phyloP scores from a whole-genome alignment of 2,329 filamentous ascomycete species.

The Chaetothyriales sp. region DNA sequence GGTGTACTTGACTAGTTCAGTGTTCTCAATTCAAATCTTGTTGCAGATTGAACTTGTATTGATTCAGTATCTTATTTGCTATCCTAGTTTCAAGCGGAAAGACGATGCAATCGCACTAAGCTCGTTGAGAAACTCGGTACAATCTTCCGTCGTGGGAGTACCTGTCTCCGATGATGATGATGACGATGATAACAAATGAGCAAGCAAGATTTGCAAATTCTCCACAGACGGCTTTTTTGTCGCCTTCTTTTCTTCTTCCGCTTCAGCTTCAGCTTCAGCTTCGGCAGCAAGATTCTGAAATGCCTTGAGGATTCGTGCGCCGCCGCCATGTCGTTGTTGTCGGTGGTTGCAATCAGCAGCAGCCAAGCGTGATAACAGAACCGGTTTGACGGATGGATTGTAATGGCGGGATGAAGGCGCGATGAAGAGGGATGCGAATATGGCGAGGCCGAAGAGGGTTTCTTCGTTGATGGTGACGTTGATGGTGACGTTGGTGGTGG shows the following conservation, averaged over 20 bases:
- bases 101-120: not conserved
- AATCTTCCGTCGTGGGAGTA: not conserved
- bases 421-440: not conserved
- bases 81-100: no score
- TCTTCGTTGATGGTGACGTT: not conserved
- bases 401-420: not conserved
- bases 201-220: not conserved
- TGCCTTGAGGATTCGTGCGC: not conserved
- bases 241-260: not conserved
- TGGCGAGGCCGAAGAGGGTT: not conserved
- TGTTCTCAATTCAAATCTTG: not conserved
- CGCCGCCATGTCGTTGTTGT: not conserved
- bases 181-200: not conserved
- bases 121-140: not conserved
- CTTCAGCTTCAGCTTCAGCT: not conserved
- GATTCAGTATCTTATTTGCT: no score
- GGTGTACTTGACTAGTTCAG: not conserved
- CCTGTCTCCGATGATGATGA: no score
- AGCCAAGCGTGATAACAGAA: not conserved
- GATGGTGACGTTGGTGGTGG: not conserved
- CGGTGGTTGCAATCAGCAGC: no score
- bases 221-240: not conserved
- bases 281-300: not conserved
- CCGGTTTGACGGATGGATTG: not conserved
- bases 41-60: no score